Evolutionary conservation across 2,329 filamentous ascomycete genomes (phyloP), one percentile per base, ranked within the genome.

Genomic region (Trichoderma citrinoviride): DNA sequence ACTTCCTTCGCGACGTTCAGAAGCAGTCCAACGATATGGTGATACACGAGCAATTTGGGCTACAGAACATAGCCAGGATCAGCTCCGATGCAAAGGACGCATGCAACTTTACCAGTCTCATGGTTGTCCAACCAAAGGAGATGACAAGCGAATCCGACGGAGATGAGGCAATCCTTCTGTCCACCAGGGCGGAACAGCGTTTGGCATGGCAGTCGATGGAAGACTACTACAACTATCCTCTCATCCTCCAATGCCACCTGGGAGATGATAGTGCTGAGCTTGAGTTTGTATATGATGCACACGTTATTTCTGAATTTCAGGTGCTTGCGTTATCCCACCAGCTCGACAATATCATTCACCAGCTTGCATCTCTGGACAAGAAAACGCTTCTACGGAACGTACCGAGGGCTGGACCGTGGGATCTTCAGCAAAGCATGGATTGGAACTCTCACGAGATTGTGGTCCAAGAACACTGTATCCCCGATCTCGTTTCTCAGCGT

Each of bases 1-100:
- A 60, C 1, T 70, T 66, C 17, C 67, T 71, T 15, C 21, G 44
- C 2, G 43, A 52, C 12, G 40, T 70, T 7, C 68, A 69, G 29
- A 61, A 54, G 19, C 62, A 68, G 12, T 65, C 69, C 1, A 64
- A 66, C 3, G 64, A 61, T 10, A 65, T 65, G 64, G 29, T 65
- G 10, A 27, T 46, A 4, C 49, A 46, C 17, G 64, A 65, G n/a
- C 64, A 65, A 10, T 41, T 49, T 5, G 64, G 64, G 7, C 41
- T 65, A n/a, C 64, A 65, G 23, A 65, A 65, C 23, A 65, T 65
- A 15, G 40, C 40, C 8, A 65, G 46, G 43, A 15, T 65, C 3
- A 29, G 41, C 43, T 15, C 10, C 29, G 57, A 65, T 23, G 53
- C 55, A 7, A 60, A 53, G 29, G 54, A 61, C 2, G 62, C 55